A percentile compares a stretch with the other conserved stretches of the same genome.
Evolutionary conservation across 139 green algal genomes (phyloP).

Genomic region (Chlamydomonas sphaeroides): DNA sequence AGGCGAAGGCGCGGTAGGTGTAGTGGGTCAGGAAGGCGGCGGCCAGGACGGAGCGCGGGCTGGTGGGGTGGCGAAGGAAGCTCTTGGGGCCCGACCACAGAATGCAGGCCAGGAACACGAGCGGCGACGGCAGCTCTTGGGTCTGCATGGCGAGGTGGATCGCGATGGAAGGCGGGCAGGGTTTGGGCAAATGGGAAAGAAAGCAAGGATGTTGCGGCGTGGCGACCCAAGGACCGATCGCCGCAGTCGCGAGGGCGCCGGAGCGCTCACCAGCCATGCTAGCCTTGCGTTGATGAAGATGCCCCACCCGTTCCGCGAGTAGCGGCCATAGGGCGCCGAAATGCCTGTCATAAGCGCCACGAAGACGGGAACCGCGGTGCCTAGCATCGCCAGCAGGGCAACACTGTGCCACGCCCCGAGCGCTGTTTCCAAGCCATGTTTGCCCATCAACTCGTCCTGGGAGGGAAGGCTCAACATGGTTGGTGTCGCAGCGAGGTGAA

Average conservation of each 20-base stretch:
- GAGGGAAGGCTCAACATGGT: no score
- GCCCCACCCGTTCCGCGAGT: conserved; percentile 44
- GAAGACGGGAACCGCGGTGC: not conserved
- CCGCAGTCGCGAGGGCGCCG: no score
- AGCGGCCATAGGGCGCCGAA: conserved; percentile 46
- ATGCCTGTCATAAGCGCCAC: conserved; percentile 31
- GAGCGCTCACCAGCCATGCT: conserved; percentile 41
- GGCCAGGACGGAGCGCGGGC: conserved; percentile 23
- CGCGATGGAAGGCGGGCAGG: no score
- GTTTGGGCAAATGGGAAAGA: no score
- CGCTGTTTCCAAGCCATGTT: not conserved
- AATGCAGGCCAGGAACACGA: not conserved
- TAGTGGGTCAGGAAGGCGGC: conserved; percentile 65
- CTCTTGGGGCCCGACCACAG: not conserved
- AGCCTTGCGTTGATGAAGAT: conserved; percentile 32
- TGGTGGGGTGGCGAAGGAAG: not conserved
- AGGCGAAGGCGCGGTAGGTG: conserved; percentile 64
- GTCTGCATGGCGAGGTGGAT: conserved; percentile 6
- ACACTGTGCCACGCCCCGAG: not conserved
- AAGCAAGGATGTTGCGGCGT: no score
- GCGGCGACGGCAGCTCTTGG: conserved; percentile 36
- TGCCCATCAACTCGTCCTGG: not conserved
- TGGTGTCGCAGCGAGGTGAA: no score
- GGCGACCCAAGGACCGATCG: not conserved
- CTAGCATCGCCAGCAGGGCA: not conserved